These are phyloP conservation scores for Penicillium paxilli DNA, from an alignment of 495 filamentous ascomycete species.

Conservation along the genomic window DNA sequence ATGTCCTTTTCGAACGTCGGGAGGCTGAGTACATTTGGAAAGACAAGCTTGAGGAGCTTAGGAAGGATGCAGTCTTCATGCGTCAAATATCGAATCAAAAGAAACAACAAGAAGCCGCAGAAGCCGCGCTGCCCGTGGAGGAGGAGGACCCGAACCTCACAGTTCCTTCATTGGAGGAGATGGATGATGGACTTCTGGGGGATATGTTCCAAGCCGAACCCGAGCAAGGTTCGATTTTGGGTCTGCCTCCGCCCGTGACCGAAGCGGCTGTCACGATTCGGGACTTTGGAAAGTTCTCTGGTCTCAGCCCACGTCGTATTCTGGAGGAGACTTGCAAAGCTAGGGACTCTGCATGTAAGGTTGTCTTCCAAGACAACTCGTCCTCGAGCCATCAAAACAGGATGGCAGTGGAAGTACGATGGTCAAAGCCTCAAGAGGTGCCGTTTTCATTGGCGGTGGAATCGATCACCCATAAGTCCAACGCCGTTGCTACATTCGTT, in stretches of 20 bases:
- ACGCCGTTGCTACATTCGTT: slow-evolving; percentile 49
- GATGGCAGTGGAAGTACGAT: slow-evolving; percentile 70
- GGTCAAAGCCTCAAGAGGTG: slow-evolving; percentile 74
- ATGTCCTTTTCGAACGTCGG: slow-evolving; percentile 80
- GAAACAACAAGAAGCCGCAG: slow-evolving; percentile 48
- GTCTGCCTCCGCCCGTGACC: slow-evolving; percentile 15
- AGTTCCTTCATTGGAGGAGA: slow-evolving; percentile 51
- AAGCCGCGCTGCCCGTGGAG: slow-evolving; percentile 45
- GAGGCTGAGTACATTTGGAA: slow-evolving; percentile 77
- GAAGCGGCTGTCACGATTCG: slow-evolving; percentile 54
- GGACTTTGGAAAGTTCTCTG: slow-evolving; percentile 80
- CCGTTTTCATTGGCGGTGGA: slow-evolving; percentile 41
- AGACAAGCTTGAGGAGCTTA: slow-evolving; percentile 62
- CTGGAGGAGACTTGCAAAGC: slow-evolving; percentile 87
- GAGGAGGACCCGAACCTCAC: slow-evolving; percentile 23
- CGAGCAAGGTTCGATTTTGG: slow-evolving; percentile 23
- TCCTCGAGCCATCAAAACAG: slow-evolving; percentile 70
- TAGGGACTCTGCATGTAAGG: slow-evolving; percentile 66
- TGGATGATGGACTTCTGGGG: slow-evolving; percentile 61
- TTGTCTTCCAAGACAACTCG: slow-evolving; percentile 68
- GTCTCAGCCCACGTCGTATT: slow-evolving; percentile 66
- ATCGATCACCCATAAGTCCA: slow-evolving; percentile 42
- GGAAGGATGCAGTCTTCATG: slow-evolving; percentile 51
- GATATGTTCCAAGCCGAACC: slow-evolving; percentile 65
- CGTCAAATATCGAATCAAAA: slow-evolving; percentile 34